Evolutionary conservation across 805 yeast genomes (phyloP).

Genomic region (Candida hungchunana): DNA sequence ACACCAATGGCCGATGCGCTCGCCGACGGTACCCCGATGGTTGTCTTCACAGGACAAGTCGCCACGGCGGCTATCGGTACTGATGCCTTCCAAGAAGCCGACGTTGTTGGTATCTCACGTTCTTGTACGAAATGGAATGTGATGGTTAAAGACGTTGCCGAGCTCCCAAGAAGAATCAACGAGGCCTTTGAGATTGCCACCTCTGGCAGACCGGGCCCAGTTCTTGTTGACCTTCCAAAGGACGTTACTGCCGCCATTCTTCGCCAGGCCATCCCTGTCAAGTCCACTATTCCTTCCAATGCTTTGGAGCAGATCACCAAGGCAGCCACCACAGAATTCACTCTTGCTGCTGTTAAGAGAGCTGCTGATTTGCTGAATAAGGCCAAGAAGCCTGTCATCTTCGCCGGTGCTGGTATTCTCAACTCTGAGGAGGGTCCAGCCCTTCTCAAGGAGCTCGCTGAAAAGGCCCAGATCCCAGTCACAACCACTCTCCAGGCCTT

Average conservation of each 20-base stretch:
- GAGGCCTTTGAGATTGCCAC: constrained; percentile 98
- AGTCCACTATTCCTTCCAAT: constrained; percentile 66
- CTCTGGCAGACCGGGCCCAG: constrained; percentile 97
- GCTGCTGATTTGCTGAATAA: constrained; percentile 74
- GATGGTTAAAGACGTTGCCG: constrained; percentile 93
- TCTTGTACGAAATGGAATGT: constrained; percentile 99
- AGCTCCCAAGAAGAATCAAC: constrained; percentile 90
- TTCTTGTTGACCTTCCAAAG: constrained; percentile 94
- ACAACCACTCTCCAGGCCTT: constrained; percentile 93
- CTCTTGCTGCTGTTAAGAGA: constrained; percentile 65
- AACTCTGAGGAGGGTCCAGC: constrained; percentile 77
- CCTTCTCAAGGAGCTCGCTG: constrained; percentile 77
- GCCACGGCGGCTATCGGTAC: constrained; percentile 95
- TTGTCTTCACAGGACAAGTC: constrained; percentile 96
- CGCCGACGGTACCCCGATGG: constrained; percentile 95
- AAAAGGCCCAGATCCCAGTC: constrained; percentile 90
- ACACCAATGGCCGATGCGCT: constrained; percentile 99
- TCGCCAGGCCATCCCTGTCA: constrained; percentile 78
- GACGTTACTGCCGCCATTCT: constrained; percentile 94
- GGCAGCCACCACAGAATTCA: constrained; percentile 68
- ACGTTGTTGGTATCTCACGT: constrained; percentile 93
- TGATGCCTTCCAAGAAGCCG: constrained; percentile 99
- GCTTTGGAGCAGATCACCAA: constrained; percentile 69
- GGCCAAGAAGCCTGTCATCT: constrained; percentile 85
- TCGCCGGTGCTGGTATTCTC: constrained; percentile 89